Conservation (phyloP, 2,329 filamentous ascomycete genomes). For the Pestalotiopsis sp. region DNA sequence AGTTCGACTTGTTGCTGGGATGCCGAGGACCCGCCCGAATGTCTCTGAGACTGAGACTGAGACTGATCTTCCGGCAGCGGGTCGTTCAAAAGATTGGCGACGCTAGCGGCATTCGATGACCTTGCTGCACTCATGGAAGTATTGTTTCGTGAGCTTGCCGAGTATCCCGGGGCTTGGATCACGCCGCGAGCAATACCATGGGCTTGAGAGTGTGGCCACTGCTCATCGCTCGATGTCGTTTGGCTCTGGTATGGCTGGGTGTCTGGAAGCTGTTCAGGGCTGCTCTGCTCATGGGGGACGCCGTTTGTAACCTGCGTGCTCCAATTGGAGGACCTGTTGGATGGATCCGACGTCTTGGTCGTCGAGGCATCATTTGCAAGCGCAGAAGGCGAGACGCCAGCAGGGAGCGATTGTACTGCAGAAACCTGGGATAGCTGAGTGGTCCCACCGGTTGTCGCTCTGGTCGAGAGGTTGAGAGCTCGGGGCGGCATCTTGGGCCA, state of each 20-base stretch:
- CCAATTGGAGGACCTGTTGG: slow-evolving; percentile 61
- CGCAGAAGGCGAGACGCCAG: slow-evolving; percentile 58
- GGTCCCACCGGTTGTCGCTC: slow-evolving; percentile 43
- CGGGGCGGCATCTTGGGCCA: slow-evolving; percentile 32
- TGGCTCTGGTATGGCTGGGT: slow-evolving; percentile 50
- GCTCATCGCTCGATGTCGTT: slow-evolving; percentile 50
- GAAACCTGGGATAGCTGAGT: slow-evolving; percentile 67
- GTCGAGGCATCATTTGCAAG: slow-evolving; percentile 84
- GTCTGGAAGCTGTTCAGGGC: slow-evolving; percentile 48
- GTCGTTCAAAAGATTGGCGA: slow-evolving; percentile 43
- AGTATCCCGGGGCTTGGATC: slow-evolving; percentile 34
- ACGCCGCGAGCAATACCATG: slow-evolving; percentile 47
- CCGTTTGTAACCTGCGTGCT: slow-evolving; percentile 76
- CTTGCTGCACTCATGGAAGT: slow-evolving; percentile 38
- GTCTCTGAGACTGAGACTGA: slow-evolving; percentile 19
- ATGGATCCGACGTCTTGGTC: slow-evolving; percentile 82
- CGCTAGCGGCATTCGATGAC: slow-evolving; percentile 32
- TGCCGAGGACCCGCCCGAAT: slow-evolving; percentile 37
- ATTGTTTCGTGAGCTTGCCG: slow-evolving; percentile 21
- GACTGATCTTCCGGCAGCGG: slow-evolving; percentile 33
- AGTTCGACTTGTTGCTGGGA: slow-evolving; percentile 44
- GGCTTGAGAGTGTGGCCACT: slow-evolving; percentile 60
- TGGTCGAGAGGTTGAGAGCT: slow-evolving; percentile 34
- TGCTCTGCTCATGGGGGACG: slow-evolving; percentile 46
- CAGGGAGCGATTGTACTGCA: slow-evolving; percentile 56